Percentiles rank a stretch among this genome's conserved stretches.
These are phyloP conservation scores for Cardamine chenopodiifolia DNA, from an alignment of 345 rosid species.

Conservation along the genomic window DNA sequence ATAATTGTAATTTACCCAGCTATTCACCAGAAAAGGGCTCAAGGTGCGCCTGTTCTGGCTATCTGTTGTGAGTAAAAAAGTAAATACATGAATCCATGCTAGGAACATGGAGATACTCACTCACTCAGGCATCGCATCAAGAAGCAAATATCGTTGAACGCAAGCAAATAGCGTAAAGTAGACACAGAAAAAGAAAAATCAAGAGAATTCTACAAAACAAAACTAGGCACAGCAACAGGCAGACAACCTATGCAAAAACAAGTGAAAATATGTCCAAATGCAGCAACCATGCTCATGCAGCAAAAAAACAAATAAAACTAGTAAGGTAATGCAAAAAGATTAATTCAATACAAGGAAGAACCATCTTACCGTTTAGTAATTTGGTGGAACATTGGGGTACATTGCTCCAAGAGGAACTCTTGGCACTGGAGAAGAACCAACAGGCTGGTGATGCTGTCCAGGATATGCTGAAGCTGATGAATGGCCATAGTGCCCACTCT, in stretches of 20 bases:
- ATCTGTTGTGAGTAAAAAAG: neutral
- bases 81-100: neutral
- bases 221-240: slow-evolving; percentile 2
- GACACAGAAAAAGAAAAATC: neutral
- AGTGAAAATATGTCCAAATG: slow-evolving; percentile 13
- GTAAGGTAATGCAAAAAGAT: neutral
- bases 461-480: slow-evolving; percentile 62
- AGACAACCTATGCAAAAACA: neutral
- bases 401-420: slow-evolving; percentile 77
- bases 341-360: slow-evolving; percentile 1
- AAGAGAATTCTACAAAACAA: slow-evolving; percentile 23
- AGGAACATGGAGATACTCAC: slow-evolving; percentile 10
- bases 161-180: slow-evolving; percentile 3
- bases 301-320: neutral
- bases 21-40: slow-evolving; percentile 8
- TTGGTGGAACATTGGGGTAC: slow-evolving; percentile 69
- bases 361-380: slow-evolving; percentile 65
- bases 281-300: slow-evolving; percentile 16
- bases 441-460: slow-evolving; percentile 64
- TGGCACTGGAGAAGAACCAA: slow-evolving; percentile 68
- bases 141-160: neutral
- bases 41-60: neutral
- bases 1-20: neutral
- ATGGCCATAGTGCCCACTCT: slow-evolving; percentile 60
- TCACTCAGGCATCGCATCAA: slow-evolving; percentile 11